Base-by-base conservation (phyloP, 2,329 filamentous ascomycete genomes). In the Talaromyces sp. region DNA sequence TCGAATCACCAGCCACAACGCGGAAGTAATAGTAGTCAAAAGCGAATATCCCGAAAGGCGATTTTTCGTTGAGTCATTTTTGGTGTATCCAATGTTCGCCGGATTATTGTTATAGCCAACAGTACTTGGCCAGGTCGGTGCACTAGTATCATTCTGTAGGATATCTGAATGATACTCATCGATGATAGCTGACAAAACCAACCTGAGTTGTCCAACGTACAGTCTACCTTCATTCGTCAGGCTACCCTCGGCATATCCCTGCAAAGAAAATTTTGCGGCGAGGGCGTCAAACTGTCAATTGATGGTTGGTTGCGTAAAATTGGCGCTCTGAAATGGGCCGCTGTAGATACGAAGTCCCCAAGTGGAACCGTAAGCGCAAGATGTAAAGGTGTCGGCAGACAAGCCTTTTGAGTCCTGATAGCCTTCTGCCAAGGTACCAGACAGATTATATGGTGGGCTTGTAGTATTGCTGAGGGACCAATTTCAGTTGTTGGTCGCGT, bases 91-190 rank as follows among this genome's bases (percentile, higher is more conserved):
- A 22, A 67, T 49, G 35, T 70, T 69, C 43, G 61, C 52, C 1
- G 68, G 68, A 58, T 69, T 69, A 41, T 69, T 70, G 7, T 65
- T 60, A 57, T 65, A 68, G 5, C 67, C 66, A 27, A 69, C 68
- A 7, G 68, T 69, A 41, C 65, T 54, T 2, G 67, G 56, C 68
- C 68, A 69, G 2, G 33, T 57, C 3, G 63, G 68, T 7, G 35
- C 62, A 7, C 56, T 60, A 6, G 62, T 67, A 31, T 49, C 61
- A 3, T 66, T 65, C 3, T 31, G 50, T 9, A 70, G 59, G 10
- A 66, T 43, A 64, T 69, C 68, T 4, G 68, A 70, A 52, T 70
- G 67, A 62, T 69, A 70, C 5, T 31, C 25, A 63, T 70, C 49
- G 39, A 39, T 27, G 57, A 58, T 3, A 27, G 19, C 37, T 22